These are phyloP conservation scores for Tylopilus felleus DNA, from an alignment of 768 basidiomycete genomes.

Conservation along the genomic window DNA sequence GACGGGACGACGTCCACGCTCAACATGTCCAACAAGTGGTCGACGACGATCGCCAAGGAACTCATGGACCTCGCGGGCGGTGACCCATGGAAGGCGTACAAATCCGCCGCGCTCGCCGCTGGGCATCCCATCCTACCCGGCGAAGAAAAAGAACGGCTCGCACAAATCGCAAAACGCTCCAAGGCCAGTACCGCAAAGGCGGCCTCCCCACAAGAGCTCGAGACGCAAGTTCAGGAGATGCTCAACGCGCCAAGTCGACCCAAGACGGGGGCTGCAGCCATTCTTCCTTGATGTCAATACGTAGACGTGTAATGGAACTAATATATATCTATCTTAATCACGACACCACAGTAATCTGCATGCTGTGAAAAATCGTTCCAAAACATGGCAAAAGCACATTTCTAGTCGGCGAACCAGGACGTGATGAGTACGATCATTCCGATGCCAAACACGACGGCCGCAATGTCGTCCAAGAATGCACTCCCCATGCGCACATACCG, in stretches of 20 bases:
- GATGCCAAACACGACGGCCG: slow-evolving; percentile 66
- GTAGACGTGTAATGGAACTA: background rate
- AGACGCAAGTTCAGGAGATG: slow-evolving; percentile 31
- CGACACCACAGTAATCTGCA: slow-evolving; percentile 1
- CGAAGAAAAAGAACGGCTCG: slow-evolving; percentile 35
- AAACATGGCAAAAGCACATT: background rate
- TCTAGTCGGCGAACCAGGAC: slow-evolving; percentile 38
- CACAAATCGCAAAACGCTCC: slow-evolving; percentile 10
- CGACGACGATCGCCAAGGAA: slow-evolving; percentile 62
- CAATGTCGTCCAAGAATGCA: slow-evolving; percentile 67
- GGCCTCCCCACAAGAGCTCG: slow-evolving; percentile 18
- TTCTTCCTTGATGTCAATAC: slow-evolving; percentile 30
- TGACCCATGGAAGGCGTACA: slow-evolving; percentile 55
- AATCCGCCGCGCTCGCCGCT: slow-evolving; percentile 41
- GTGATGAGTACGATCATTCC: slow-evolving; percentile 61
- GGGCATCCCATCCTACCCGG: slow-evolving; percentile 50
- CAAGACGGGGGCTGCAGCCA: slow-evolving; percentile 39
- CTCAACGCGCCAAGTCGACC: slow-evolving; percentile 24
- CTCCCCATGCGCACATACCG: slow-evolving; percentile 70
- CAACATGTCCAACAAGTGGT: slow-evolving; percentile 65
- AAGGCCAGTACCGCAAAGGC: slow-evolving; percentile 10
- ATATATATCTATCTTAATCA: slow-evolving; percentile 2
- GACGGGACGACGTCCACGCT: slow-evolving; percentile 47
- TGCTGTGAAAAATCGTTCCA: background rate
- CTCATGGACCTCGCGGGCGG: slow-evolving; percentile 68